Conservation (phyloP, 1,139 yeast species). For the Maudiozyma humilis region DNA sequence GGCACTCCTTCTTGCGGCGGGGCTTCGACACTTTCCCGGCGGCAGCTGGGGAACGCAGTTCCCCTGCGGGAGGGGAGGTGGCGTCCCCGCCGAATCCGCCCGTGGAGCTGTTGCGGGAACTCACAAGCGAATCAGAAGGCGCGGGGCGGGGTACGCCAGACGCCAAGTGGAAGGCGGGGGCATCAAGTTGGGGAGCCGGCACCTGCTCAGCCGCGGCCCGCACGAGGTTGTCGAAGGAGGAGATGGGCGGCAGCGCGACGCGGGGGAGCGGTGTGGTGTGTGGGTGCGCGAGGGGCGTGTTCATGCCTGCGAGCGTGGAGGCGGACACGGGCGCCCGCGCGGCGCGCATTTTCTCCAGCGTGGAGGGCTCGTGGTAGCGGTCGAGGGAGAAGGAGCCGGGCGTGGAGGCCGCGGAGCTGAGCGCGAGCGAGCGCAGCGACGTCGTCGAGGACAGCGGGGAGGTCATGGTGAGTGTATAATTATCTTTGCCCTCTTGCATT, state of each 20-base stretch:
- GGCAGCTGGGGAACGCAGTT: background rate
- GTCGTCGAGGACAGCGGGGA: background rate
- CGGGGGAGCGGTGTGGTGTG: background rate
- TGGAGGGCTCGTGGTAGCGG: conserved; percentile 12
- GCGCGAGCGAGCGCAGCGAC: background rate
- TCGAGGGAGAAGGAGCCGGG: conserved; percentile 7
- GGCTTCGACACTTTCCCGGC: conserved; percentile 33
- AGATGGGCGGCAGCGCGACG: conserved; percentile 22
- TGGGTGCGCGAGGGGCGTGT: background rate
- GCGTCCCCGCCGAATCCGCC: too few species aligned
- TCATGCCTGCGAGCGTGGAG: background rate
- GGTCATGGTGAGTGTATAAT: background rate
- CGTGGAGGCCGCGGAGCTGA: background rate
- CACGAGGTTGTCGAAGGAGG: conserved; percentile 23
- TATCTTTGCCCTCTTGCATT: too few species aligned
- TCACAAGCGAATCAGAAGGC: too few species aligned
- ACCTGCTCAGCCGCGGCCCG: conserved; percentile 20
- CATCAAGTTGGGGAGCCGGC: too few species aligned
- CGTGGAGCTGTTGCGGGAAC: too few species aligned
- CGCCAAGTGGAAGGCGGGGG: too few species aligned
- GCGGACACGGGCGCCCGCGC: background rate
- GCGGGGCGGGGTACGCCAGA: too few species aligned
- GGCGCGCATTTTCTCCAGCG: conserved; percentile 7
- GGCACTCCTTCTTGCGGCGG: conserved; percentile 76
- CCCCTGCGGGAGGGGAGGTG: background rate